A percentile compares a stretch with the other conserved stretches of the same genome.
Evolutionary conservation across 108 stramenopile genomes (phyloP).

Genomic region (Schizochytrium sp.): DNA sequence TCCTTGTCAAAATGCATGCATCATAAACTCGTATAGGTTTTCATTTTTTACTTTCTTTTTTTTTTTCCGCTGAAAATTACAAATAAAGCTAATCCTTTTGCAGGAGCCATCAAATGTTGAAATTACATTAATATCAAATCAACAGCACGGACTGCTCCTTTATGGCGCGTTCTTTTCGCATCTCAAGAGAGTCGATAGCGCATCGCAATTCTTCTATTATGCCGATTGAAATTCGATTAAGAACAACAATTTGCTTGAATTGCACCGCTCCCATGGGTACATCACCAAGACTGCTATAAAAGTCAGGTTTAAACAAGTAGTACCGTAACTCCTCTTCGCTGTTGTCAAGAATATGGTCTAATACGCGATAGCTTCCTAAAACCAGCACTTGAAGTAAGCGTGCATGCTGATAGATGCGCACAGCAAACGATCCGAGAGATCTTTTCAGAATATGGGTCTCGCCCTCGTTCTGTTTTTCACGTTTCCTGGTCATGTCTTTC

Average conservation of each 20-base stretch:
- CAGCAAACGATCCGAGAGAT: conserved; percentile 5
- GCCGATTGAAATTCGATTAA: conserved; percentile 38
- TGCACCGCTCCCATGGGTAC: not conserved
- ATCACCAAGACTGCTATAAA: not conserved
- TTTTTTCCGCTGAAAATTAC: not conserved
- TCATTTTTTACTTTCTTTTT: conserved; percentile 7
- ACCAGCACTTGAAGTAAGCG: not conserved
- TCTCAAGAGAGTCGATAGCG: not conserved
- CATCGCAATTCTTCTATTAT: conserved; percentile 6
- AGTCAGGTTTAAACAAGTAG: conserved; percentile 6
- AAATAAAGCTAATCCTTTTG: conserved; percentile 17
- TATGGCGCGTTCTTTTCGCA: not conserved
- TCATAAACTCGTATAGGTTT: not conserved
- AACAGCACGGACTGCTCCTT: conserved; percentile 59
- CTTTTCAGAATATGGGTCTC: not conserved
- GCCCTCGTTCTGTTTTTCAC: not conserved
- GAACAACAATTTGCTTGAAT: conserved; percentile 43
- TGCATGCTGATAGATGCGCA: conserved; percentile 51
- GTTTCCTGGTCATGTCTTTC: not conserved
- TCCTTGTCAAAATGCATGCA: no score
- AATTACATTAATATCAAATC: not conserved
- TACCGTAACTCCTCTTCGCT: conserved; percentile 46
- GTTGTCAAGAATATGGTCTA: not conserved
- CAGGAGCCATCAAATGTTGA: no score
- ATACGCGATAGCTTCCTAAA: not conserved